Evolutionary conservation across 177 flowering plant species (phyloP), one percentile per base, ranked within the genome.

Genomic region (Telopea speciosissima): DNA sequence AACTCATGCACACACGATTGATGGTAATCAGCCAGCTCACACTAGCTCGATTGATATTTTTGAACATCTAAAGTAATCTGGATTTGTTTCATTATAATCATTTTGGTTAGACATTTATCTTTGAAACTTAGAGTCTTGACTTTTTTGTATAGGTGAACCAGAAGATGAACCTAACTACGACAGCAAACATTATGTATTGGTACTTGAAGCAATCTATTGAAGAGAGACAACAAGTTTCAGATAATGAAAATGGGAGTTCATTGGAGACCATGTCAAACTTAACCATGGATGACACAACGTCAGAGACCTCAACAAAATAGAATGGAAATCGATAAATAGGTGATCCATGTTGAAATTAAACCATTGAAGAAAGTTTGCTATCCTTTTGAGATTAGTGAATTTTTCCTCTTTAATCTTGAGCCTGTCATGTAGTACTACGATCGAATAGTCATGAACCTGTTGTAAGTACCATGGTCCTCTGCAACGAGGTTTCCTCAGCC

Each of bases 181-280:
- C 93, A 23, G 98, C 98, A 64, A 93, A 97, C 74, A 89, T 93
- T 16, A 93, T 87, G 96, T 87, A 93, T 65, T 91, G 98, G 98
- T 82, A 70, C 83, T 74, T 90, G 84, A 89, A 87, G 76, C 88
- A 89, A 77, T 87, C 89, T 0, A 74, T 62, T 64, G 90, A 88
- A 72, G 95, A 88, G 25, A 86, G 83, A 69, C 81, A 83, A 60
- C 83, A 75, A n/a, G 79, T 79, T 69, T 85, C 93, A 22, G 97
- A 91, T 69, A 88, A 87, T 56, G 96, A 93, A 22, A 89, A 68
- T 68, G 89, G 89, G 25, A 89, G 85, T 77, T 82, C 80, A 24
- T 63, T 74, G 31, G 92, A 89, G 63, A 83, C 91, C 4, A 75
- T 69, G 56, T 89, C 96, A 21, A 92, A 78, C 81, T 88, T 89